phyloP scores from a whole-genome alignment of 257 asterid genomes.

The Pogostemon cablin region DNA sequence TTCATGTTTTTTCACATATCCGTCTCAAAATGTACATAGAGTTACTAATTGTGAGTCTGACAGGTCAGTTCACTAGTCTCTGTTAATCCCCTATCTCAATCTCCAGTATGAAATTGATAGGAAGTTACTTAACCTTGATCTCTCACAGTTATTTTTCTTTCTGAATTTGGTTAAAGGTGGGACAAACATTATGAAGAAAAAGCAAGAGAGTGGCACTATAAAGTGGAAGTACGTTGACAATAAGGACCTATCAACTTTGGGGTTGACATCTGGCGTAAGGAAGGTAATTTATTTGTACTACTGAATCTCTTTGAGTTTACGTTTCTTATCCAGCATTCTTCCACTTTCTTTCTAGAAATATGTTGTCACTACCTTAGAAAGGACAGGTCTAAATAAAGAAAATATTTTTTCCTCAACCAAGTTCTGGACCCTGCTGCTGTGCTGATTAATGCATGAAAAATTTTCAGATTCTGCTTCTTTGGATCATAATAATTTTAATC shows the following conservation, averaged over 20 bases:
- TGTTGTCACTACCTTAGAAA: slow-evolving; percentile 8
- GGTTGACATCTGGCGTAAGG: slow-evolving; percentile 94
- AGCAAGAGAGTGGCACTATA: slow-evolving; percentile 38
- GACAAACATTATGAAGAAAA: slow-evolving; percentile 36
- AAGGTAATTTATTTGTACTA: slow-evolving; percentile 53
- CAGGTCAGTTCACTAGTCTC: slow-evolving; percentile 49
- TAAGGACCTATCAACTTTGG: slow-evolving; percentile 69
- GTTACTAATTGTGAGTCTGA: slow-evolving; percentile 57
- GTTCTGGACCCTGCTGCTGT: no score
- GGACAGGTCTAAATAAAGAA: not conserved
- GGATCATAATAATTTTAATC: no score
- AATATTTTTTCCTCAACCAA: not conserved
- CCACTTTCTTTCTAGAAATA: not conserved
- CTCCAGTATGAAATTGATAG: not conserved
- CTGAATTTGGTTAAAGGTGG: slow-evolving; percentile 48
- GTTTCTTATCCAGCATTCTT: not conserved
- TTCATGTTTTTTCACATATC: slow-evolving; percentile 81
- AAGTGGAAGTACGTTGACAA: slow-evolving; percentile 76
- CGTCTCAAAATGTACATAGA: slow-evolving; percentile 94
- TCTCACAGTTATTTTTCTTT: slow-evolving; percentile 22
- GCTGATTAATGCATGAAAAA: no score
- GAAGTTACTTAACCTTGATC: slow-evolving; percentile 4
- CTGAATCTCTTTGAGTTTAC: not conserved
- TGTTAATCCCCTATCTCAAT: slow-evolving; percentile 13
- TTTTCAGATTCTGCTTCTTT: no score